These are phyloP conservation scores for Plantago coronopus DNA, from an alignment of 305 asterid species.

Conservation along the genomic window DNA sequence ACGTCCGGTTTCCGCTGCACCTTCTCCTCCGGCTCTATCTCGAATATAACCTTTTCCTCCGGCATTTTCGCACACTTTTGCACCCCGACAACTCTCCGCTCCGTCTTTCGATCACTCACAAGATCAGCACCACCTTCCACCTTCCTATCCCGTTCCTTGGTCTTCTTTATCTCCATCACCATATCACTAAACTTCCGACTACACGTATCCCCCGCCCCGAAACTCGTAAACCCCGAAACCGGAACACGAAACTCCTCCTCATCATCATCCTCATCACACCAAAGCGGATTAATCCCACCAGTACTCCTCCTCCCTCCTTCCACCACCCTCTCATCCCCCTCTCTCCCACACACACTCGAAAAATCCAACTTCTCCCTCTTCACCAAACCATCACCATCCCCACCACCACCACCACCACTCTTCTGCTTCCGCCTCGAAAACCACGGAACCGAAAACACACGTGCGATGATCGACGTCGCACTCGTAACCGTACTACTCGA, in stretches of 20 bases:
- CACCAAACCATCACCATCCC: constrained; percentile 42
- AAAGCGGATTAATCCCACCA: constrained; percentile 31
- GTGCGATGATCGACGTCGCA: constrained; percentile 27
- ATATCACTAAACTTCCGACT: constrained; percentile 28
- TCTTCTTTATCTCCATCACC: constrained; percentile 32
- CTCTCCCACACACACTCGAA: too few species aligned
- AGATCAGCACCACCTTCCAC: constrained; percentile 12
- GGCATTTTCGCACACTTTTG: constrained; percentile 1
- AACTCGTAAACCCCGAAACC: constrained; percentile 19
- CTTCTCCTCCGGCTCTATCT: constrained; percentile 23
- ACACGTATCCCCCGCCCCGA: constrained; percentile 6
- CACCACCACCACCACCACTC: constrained; percentile 31
- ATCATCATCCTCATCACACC: constrained; percentile 36
- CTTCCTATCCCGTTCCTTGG: constrained; percentile 29
- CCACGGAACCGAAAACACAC: constrained; percentile 45
- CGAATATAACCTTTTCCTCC: constrained; percentile 25
- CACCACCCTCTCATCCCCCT: constrained; percentile 30
- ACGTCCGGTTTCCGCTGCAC: constrained; percentile 20
- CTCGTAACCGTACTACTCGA: too few species aligned
- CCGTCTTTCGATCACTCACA: constrained; percentile 23
- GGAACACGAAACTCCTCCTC: constrained; percentile 36
- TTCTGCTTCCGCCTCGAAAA: constrained; percentile 49
- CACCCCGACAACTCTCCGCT: constrained; percentile 21
- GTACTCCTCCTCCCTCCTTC: constrained; percentile 26
- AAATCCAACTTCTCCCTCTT: too few species aligned